Base-by-base conservation (phyloP, 2,329 filamentous ascomycete genomes). In the Chrysoporthe cubensis region DNA sequence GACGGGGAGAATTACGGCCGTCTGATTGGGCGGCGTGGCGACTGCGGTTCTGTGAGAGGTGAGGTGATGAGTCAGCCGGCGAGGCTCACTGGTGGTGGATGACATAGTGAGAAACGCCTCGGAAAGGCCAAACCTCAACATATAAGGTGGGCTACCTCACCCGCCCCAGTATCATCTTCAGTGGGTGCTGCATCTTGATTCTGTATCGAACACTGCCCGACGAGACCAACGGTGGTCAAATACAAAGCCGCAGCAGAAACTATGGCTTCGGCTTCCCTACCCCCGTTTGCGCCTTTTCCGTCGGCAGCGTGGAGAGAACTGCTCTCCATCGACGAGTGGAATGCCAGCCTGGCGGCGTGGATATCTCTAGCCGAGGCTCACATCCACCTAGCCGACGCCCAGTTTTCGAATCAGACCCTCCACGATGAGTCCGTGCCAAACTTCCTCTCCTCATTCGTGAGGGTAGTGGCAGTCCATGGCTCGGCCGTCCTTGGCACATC, bases 231-330 rank as follows among this genome's bases (percentile, higher is more conserved):
- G 6, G 16, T 37, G n/a, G 18, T 11, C 5, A 13, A 26, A 34
- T 21, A 21, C n/a, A 13, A 42, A 54, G 61, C 37, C 14, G 32
- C 37, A 13, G 5, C 37, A 8, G 34, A 14, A 44, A 60, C 43
- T 43, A 71, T 61, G 62, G 84, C 84, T 81, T 73, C 78, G 50
- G 70, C 76, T 73, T 75, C 80, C 65, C 80, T 94, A 61, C 93
- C 93, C 54, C 85, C 89, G 44, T 85, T 97, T 78, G 93, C 91
- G 67, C 87, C 91, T 26, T 94, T 96, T 73, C 95, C 94, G 21
- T 85, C 90, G 70, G 81, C 86, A 44, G 81, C 83, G 66, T 88
- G 93, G 81, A 88, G 89, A 74, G 85, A 86, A 72, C 85, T 86
- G 72, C 85, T 97, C 69, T 82, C 85, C 50, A 80, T 88, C 3